Evolutionary conservation across 2,329 filamentous ascomycete genomes (phyloP).

Genomic region (Aspergillus spinulosporus): DNA sequence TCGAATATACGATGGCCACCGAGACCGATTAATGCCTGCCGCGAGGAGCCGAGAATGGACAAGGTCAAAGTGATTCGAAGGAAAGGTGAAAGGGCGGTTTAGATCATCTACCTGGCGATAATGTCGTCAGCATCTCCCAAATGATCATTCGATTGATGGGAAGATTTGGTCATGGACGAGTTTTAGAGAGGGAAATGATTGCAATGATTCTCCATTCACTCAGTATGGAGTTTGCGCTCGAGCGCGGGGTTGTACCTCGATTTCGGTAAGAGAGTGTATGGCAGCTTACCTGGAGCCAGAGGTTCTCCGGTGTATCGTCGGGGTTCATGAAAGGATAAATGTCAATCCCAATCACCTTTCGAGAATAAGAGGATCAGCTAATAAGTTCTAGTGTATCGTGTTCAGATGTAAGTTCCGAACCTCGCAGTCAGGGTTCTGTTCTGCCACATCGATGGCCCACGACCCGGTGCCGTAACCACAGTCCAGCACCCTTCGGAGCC

Average conservation of each 20-base stretch:
- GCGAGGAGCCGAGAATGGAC: conserved; percentile 68
- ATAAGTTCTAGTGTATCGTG: background rate
- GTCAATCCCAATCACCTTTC: conserved; percentile 69
- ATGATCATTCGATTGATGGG: background rate
- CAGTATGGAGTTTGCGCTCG: background rate
- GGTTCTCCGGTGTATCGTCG: conserved; percentile 63
- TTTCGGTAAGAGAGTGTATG: background rate
- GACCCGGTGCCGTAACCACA: conserved; percentile 69
- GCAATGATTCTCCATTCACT: background rate
- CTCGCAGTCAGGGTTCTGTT: conserved; percentile 63
- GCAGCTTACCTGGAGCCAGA: conserved; percentile 62
- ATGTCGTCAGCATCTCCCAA: conserved; percentile 2
- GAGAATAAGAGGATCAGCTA: conserved; percentile 20
- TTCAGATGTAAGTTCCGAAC: conserved; percentile 51
- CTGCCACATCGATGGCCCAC: conserved; percentile 70
- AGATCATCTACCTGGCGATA: conserved; percentile 63
- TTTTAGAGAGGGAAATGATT: background rate
- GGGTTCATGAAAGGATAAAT: conserved; percentile 70
- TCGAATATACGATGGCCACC: conserved; percentile 74
- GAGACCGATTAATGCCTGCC: conserved; percentile 65
- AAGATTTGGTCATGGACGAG: background rate
- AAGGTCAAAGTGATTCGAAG: conserved; percentile 72
- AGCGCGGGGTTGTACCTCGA: background rate
- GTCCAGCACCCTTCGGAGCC: conserved; percentile 64
- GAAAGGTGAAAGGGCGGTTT: conserved; percentile 68